These are phyloP conservation scores for Lachnellula cervina DNA, from an alignment of 2,329 filamentous ascomycete genomes.

Conservation along the genomic window DNA sequence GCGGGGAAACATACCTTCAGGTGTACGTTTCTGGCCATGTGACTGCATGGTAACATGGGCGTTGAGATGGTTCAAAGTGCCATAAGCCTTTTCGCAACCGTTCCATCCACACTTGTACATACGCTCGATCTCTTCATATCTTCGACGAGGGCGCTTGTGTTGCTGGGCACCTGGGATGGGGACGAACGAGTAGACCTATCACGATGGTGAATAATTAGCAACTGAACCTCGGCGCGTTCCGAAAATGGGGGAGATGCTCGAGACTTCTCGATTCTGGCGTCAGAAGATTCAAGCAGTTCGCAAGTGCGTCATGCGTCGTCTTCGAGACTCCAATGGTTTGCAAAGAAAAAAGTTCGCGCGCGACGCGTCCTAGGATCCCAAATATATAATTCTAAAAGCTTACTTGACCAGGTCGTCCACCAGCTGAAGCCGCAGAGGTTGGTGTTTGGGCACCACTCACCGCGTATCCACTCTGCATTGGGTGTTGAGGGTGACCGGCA, in stretches of 20 bases:
- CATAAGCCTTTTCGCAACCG: conserved; percentile 97
- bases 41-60: conserved; percentile 99
- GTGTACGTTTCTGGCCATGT: conserved; percentile 88
- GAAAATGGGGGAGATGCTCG: not conserved
- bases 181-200: conserved; percentile 95
- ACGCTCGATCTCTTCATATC: conserved; percentile 97
- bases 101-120: conserved; percentile 99
- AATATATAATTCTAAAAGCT: conserved; percentile 30
- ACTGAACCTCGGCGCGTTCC: not conserved
- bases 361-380: not conserved
- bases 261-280: conserved; percentile 8
- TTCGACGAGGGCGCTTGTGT: conserved; percentile 86
- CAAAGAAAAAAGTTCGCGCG: not conserved
- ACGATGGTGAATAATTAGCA: conserved; percentile 25
- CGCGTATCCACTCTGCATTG: conserved; percentile 29
- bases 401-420: conserved; percentile 57
- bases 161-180: conserved; percentile 96
- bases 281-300: not conserved
- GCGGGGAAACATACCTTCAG: conserved; percentile 70
- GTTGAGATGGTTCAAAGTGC: conserved; percentile 94
- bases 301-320: not conserved
- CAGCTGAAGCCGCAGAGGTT: conserved; percentile 47
- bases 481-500: conserved; percentile 40
- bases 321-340: not conserved
- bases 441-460: conserved; percentile 39